Evolutionary conservation across 192 early-diverging fungal species (phyloP).

Genomic region (Neocallimastix lanati): DNA sequence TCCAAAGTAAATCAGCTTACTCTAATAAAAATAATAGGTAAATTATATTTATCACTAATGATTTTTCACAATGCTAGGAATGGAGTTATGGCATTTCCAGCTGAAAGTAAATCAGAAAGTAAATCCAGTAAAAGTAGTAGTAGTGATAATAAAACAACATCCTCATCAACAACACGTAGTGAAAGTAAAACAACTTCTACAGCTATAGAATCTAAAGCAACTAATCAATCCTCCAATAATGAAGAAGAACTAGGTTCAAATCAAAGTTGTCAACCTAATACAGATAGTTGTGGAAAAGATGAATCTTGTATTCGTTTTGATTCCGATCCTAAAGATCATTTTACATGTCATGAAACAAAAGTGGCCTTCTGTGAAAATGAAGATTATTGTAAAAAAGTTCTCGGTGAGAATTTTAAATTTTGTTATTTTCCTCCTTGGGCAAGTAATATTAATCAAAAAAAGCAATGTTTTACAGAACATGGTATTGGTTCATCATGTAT

Average conservation of each 20-base stretch:
- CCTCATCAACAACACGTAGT: not conserved
- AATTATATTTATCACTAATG: not conserved
- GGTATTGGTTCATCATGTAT: not conserved
- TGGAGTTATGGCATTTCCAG: not conserved
- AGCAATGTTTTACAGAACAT: not conserved
- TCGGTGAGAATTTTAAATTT: not conserved
- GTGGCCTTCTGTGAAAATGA: not conserved
- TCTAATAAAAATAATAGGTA: too few relatives aligned
- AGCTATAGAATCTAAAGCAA: not conserved
- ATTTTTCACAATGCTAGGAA: not conserved
- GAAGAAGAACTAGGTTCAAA: not conserved
- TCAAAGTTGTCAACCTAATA: not conserved
- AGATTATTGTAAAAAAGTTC: not conserved
- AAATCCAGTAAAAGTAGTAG: too few relatives aligned
- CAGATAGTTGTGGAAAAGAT: not conserved
- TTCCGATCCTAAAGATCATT: not conserved
- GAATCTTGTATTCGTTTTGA: not conserved
- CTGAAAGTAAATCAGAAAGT: not conserved
- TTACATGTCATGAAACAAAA: not conserved
- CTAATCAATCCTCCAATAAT: not conserved
- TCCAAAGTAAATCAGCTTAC: too few relatives aligned
- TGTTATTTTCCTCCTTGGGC: not conserved
- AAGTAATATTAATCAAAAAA: not conserved
- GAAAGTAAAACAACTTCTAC: not conserved
- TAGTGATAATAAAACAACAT: too few relatives aligned